Conservation (phyloP, 2,329 filamentous ascomycete species). For the Ceratocystis albifundus region DNA sequence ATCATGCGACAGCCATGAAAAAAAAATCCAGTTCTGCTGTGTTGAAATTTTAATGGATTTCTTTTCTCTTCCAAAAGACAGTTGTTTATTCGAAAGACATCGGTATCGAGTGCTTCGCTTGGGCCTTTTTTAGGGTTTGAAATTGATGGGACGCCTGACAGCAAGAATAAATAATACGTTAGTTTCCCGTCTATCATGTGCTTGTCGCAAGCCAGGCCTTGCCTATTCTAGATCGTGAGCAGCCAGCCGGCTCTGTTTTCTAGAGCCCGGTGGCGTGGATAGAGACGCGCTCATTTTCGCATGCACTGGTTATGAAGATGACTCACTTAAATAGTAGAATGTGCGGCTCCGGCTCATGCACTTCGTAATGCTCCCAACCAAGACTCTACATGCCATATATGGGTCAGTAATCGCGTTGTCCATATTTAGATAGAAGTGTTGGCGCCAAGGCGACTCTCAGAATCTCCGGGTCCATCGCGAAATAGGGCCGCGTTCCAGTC, state of each 20-base stretch:
- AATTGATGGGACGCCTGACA: conserved; percentile 67
- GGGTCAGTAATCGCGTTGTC: background rate
- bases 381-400: conserved; percentile 56
- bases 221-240: background rate
- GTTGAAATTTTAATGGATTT: conserved; percentile 14
- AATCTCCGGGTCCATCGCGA: no score
- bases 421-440: background rate
- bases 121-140: conserved; percentile 29
- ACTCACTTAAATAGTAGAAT: conserved; percentile 96
- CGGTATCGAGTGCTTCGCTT: background rate
- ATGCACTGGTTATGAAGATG: background rate
- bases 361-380: conserved; percentile 98
- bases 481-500: no score
- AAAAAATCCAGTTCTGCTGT: conserved; percentile 3
- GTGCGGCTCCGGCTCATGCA: conserved; percentile 96
- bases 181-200: conserved; percentile 6
- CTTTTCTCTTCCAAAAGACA: conserved; percentile 11
- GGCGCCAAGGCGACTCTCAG: background rate
- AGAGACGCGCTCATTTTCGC: background rate
- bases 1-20: background rate
- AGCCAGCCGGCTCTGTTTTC: background rate
- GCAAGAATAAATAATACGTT: conserved; percentile 16
- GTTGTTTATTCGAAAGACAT: conserved; percentile 12
- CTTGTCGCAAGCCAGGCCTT: background rate
- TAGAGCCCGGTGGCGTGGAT: background rate